phyloP scores from a whole-genome alignment of 768 basidiomycete genomes.

The Suillus lakei region DNA sequence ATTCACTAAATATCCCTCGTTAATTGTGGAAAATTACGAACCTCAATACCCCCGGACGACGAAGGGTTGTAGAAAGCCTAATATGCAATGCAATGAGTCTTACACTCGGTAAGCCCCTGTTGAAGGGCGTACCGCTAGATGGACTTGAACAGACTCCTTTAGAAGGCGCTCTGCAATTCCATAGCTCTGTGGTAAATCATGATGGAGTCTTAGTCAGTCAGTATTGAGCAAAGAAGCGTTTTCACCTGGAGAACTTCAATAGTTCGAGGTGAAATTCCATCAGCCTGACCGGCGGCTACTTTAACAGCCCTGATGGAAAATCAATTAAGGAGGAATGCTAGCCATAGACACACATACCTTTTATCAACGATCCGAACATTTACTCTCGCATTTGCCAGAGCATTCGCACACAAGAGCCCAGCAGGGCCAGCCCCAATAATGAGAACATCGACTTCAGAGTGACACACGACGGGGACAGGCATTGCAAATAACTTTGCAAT shows the following conservation, averaged over 20 bases:
- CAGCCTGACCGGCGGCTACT: slow-evolving; percentile 33
- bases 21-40: slow-evolving; percentile 19
- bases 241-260: slow-evolving; percentile 52
- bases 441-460: slow-evolving; percentile 43
- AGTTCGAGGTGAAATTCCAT: slow-evolving; percentile 31
- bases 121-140: slow-evolving; percentile 57
- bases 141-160: slow-evolving; percentile 65
- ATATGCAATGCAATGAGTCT: not conserved
- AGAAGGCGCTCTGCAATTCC: slow-evolving; percentile 68
- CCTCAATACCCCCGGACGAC: slow-evolving; percentile 64
- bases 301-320: slow-evolving; percentile 16
- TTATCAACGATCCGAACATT: slow-evolving; percentile 46
- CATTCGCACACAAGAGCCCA: slow-evolving; percentile 49
- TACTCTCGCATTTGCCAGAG: slow-evolving; percentile 40
- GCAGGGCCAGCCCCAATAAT: slow-evolving; percentile 49
- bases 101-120: not conserved
- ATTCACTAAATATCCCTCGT: not conserved
- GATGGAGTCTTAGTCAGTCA: not conserved
- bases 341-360: slow-evolving; percentile 28
- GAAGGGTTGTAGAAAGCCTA: slow-evolving; percentile 81
- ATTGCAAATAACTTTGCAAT: not conserved
- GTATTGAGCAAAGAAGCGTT: not conserved
- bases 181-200: slow-evolving; percentile 59
- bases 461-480: slow-evolving; percentile 9
- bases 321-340: slow-evolving; percentile 2